These are phyloP conservation scores for Cronartium ribicola DNA, from an alignment of 1,284 basidiomycete species.

Conservation along the genomic window DNA sequence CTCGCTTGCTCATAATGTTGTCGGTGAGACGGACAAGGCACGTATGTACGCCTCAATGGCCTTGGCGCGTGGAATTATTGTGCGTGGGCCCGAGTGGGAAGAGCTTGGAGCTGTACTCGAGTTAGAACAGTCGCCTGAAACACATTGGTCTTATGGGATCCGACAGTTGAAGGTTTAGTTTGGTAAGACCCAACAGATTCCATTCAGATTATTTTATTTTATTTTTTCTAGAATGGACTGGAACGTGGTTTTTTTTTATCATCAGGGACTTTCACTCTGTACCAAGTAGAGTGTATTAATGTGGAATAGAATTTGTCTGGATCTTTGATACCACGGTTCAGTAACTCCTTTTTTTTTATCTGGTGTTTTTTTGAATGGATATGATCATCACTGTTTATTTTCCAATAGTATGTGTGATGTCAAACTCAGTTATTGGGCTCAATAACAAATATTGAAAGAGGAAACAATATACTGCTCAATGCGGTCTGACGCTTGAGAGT, in stretches of 20 bases:
- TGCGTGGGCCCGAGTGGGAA: not conserved
- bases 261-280: not conserved
- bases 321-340: not conserved
- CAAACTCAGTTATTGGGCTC: too few relatives aligned
- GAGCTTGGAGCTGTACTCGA: not conserved
- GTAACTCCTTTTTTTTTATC: not conserved
- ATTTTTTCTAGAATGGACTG: not conserved
- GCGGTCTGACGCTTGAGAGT: too few relatives aligned
- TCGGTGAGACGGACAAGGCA: not conserved
- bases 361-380: too few relatives aligned
- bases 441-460: too few relatives aligned
- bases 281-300: too few relatives aligned
- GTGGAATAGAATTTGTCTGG: not conserved
- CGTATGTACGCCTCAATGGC: conserved; percentile 2
- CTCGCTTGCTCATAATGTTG: not conserved
- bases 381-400: too few relatives aligned
- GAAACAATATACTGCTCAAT: too few relatives aligned
- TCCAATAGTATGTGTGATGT: too few relatives aligned
- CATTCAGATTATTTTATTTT: not conserved
- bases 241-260: not conserved
- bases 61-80: not conserved
- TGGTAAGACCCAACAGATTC: not conserved
- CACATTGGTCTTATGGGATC: not conserved
- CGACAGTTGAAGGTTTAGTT: not conserved
- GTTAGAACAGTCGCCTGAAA: not conserved